Evolutionary conservation across 2,329 filamentous ascomycete genomes (phyloP), one percentile per base, ranked within the genome.

Genomic region (Mycogone perniciosa): DNA sequence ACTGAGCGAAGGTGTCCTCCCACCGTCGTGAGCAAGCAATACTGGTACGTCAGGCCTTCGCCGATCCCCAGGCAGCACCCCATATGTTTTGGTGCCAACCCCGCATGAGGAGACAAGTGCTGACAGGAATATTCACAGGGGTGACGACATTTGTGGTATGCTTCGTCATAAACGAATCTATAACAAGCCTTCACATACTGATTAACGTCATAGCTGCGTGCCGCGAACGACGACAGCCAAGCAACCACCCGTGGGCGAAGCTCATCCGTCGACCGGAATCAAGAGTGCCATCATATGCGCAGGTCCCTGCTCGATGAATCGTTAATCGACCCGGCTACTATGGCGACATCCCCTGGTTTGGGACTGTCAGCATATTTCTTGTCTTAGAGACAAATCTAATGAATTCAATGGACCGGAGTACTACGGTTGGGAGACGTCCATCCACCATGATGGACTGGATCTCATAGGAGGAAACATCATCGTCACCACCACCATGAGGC

Each of bases 71-170:
- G 46, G n/a, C n/a, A n/a, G n/a, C n/a, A n/a, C n/a, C n/a, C n/a
- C n/a, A n/a, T n/a, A n/a, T n/a, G n/a, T n/a, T n/a, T n/a, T n/a
- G n/a, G n/a, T n/a, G n/a, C 29, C 33, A 13, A 6, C 35, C 57
- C 26, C 41, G 29, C 35, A 37, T 37, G 49, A 34, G 26, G 7
- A 31, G n/a, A 38, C 31, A 13, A 51, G 49, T 48, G 50, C 64
- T 66, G 55, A 69, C 57, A 33, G 6, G 50, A 35, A 44, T 51
- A 35, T 47, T 50, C 52, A 31, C 52, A 73, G 70, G 64, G 70
- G 70, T 54, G 69, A 73, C 55, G 71, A 73, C 54, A 70, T 73
- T 51, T 73, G 71, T 57, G 69, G 70, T 73, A 69, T 59, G 70
- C 67, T 47, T 31, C 9, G 38, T 44, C 29, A 11, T 26, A 26